Conservation (phyloP, 2,329 filamentous ascomycete genomes). For the Pseudopithomyces chartarum region DNA sequence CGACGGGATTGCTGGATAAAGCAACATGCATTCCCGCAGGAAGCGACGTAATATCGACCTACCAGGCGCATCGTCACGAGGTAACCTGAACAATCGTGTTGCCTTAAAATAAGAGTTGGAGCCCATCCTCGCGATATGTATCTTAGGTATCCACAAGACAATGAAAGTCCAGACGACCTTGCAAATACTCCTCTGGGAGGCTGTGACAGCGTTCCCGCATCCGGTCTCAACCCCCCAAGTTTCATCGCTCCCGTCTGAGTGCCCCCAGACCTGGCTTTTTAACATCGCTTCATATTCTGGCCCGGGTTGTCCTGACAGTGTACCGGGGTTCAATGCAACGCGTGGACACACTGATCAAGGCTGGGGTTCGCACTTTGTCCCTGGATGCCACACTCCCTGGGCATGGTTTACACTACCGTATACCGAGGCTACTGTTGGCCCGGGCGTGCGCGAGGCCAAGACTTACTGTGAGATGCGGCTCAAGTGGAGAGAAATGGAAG, state of each 20-base stretch:
- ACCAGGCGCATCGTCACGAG: not conserved
- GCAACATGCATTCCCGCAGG: not conserved
- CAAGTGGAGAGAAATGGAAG: constrained; percentile 1
- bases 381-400: not conserved
- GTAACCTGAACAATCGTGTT: not conserved
- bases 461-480: not conserved
- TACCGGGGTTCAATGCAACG: not conserved
- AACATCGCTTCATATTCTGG: not conserved
- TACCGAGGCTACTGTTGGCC: not conserved
- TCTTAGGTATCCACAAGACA: no score
- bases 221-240: not conserved
- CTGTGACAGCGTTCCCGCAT: not conserved
- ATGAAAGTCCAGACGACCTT: not conserved
- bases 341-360: not conserved
- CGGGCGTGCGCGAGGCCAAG: not conserved
- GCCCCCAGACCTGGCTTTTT: not conserved
- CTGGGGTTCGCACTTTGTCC: not conserved
- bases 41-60: not conserved
- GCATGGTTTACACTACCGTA: constrained; percentile 1
- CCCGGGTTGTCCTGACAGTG: not conserved
- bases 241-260: not conserved
- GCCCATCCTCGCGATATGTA: no score
- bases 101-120: not conserved
- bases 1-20: not conserved
- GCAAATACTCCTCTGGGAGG: not conserved